phyloP scores from a whole-genome alignment of 148 eudicot genomes.

The Fagopyrum esculentum region DNA sequence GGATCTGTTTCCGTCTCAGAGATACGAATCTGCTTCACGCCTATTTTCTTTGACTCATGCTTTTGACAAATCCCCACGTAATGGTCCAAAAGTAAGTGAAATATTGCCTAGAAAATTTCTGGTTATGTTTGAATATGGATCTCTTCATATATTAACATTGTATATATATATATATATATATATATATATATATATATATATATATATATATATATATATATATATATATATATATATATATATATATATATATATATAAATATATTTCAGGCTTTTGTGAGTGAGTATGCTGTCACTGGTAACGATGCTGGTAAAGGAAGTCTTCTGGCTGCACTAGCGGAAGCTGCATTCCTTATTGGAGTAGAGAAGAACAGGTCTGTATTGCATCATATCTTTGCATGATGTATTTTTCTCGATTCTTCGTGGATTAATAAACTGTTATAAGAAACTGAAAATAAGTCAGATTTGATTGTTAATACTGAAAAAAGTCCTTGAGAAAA shows the following conservation, averaged over 20 bases:
- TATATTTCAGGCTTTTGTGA: conserved; percentile 64
- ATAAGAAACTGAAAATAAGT: background rate
- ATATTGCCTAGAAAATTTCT: background rate
- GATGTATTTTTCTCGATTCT: background rate
- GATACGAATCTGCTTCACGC: conserved; percentile 26
- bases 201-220: background rate
- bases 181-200: background rate
- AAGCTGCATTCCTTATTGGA: conserved; percentile 86
- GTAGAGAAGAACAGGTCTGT: conserved; percentile 57
- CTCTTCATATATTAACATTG: background rate
- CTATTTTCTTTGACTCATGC: conserved; percentile 38
- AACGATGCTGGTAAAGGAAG: conserved; percentile 43
- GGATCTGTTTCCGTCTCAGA: conserved; percentile 17
- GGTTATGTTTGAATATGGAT: conserved; percentile 1
- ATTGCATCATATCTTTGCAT: background rate
- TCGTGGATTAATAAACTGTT: background rate
- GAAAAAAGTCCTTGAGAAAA: background rate
- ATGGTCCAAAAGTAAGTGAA: conserved; percentile 44
- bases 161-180: background rate
- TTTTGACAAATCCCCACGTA: conserved; percentile 36
- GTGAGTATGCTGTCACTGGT: conserved; percentile 69
- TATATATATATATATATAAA: background rate
- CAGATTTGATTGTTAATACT: background rate
- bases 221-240: background rate
- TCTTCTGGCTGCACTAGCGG: conserved; percentile 60